These are phyloP conservation scores for Funneliformis mosseae DNA, from an alignment of 192 early-diverging fungal genomes.

Conservation along the genomic window DNA sequence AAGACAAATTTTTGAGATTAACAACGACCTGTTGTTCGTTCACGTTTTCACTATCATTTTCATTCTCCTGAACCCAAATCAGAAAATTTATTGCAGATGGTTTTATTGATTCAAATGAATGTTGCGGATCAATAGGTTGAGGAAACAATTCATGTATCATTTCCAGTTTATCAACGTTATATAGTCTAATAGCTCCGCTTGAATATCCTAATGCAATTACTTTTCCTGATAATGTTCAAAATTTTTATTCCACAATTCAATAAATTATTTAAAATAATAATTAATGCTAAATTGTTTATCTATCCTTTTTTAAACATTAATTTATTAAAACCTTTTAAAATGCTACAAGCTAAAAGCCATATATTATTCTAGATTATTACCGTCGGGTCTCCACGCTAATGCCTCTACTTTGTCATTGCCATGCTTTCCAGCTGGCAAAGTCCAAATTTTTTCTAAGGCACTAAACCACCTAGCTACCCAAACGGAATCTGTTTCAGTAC, in stretches of 20 bases:
- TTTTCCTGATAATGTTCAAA: constrained; percentile 15
- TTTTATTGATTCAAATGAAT: neutral
- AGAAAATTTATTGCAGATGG: constrained; percentile 26
- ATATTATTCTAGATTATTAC: neutral
- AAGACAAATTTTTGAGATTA: too few species aligned
- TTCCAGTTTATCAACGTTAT: constrained; percentile 34
- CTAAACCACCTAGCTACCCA: constrained; percentile 33
- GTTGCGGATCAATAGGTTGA: constrained; percentile 1
- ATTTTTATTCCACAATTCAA: neutral
- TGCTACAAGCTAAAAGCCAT: neutral
- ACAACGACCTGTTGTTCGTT: neutral
- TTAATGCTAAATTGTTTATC: too few species aligned
- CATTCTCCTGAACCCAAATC: constrained; percentile 27
- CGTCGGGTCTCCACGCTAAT: constrained; percentile 38
- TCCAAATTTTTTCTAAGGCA: constrained; percentile 36
- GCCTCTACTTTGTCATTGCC: constrained; percentile 17
- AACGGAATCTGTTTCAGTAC: constrained; percentile 7
- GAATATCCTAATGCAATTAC: constrained; percentile 37
- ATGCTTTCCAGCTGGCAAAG: constrained; percentile 16
- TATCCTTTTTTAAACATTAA: too few species aligned
- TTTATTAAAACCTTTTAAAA: too few species aligned
- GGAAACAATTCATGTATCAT: constrained; percentile 31
- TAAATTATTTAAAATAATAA: too few species aligned
- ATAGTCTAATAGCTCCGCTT: constrained; percentile 28
- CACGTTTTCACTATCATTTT: neutral